Conservation (phyloP, 1,139 yeast genomes). For the Taphrina populina region DNA sequence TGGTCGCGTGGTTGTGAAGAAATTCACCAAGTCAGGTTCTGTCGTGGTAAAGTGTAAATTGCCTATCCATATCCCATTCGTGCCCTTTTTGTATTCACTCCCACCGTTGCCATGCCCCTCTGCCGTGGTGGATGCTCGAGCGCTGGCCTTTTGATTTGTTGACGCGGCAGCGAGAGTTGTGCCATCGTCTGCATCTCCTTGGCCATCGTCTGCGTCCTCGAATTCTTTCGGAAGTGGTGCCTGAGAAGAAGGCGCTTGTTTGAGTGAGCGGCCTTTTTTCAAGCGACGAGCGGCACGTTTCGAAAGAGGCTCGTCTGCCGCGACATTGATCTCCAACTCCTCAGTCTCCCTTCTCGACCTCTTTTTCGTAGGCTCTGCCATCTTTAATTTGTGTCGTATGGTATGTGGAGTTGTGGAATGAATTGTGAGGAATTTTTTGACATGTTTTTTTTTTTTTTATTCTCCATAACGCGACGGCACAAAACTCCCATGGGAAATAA, state of each 20-base stretch:
- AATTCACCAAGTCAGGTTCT: conserved; percentile 68
- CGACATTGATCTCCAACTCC: conserved; percentile 68
- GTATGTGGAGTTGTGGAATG: neutral
- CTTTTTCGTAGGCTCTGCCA: conserved; percentile 18
- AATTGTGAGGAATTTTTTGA: conserved; percentile 1
- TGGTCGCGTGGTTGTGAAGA: conserved; percentile 51
- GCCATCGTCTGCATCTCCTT: conserved; percentile 46
- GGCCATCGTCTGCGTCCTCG: conserved; percentile 48
- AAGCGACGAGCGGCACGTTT: conserved; percentile 84
- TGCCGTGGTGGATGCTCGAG: conserved; percentile 43
- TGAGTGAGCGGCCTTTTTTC: conserved; percentile 52
- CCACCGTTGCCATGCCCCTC: conserved; percentile 41
- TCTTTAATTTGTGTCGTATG: neutral
- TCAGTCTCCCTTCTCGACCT: conserved; percentile 30
- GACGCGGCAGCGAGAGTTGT: conserved; percentile 61
- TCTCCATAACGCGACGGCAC: conserved; percentile 3
- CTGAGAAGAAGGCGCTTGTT: conserved; percentile 27
- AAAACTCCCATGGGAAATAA: neutral
- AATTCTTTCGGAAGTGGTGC: conserved; percentile 4
- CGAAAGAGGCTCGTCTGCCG: conserved; percentile 71
- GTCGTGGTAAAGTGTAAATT: conserved; percentile 83
- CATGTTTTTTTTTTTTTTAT: neutral
- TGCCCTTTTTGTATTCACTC: conserved; percentile 43
- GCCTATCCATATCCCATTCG: conserved; percentile 89
- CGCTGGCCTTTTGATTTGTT: conserved; percentile 50